These are phyloP conservation scores for Saccharomycopsis olivae DNA, from an alignment of 805 yeast genomes.

Conservation along the genomic window DNA sequence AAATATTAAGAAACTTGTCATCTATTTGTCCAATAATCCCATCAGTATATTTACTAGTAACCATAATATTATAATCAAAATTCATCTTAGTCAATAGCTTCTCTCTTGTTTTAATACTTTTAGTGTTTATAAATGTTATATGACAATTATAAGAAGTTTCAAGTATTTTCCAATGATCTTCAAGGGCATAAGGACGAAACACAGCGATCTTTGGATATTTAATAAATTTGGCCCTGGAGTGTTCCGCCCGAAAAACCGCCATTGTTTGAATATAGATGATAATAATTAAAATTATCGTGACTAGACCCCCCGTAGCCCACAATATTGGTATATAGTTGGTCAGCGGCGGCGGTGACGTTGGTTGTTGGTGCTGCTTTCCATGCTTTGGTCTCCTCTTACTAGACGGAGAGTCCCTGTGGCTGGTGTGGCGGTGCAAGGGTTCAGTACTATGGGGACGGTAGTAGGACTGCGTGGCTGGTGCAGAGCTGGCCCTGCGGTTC, in stretches of 20 bases:
- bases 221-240: conserved; percentile 12
- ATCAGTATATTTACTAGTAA: conserved; percentile 7
- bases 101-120: conserved; percentile 4
- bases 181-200: not conserved
- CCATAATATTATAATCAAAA: conserved; percentile 4
- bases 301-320: no score
- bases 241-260: conserved; percentile 4
- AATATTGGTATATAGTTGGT: no score
- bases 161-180: conserved; percentile 3
- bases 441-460: no score
- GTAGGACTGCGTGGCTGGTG: no score
- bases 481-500: no score
- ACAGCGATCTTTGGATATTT: conserved; percentile 12
- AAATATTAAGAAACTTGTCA: conserved; percentile 3
- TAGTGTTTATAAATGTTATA: not conserved
- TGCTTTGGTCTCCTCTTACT: no score
- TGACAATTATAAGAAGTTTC: conserved; percentile 11
- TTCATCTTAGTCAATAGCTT: conserved; percentile 2
- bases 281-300: not conserved
- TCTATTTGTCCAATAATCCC: conserved; percentile 5
- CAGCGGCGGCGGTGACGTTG: no score
- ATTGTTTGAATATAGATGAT: conserved; percentile 2
- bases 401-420: no score
- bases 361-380: no score
- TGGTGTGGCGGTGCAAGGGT: no score